These are phyloP conservation scores for Ceratocystis huliohia DNA, from an alignment of 2,329 filamentous ascomycete species.

Conservation along the genomic window DNA sequence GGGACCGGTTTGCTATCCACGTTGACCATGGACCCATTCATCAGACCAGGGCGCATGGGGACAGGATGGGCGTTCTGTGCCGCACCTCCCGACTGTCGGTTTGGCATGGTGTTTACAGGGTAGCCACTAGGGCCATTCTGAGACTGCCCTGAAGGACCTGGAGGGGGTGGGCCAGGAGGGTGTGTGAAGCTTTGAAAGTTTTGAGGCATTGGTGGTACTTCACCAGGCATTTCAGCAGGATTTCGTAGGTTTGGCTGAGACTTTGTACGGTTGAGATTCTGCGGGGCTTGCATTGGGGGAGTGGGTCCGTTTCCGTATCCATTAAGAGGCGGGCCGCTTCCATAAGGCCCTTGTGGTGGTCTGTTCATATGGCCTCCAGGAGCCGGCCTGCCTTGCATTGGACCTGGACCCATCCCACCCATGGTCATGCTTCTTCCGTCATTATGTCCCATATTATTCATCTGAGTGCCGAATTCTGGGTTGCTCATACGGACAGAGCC, in stretches of 20 bases:
- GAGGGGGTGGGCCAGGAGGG: conserved; percentile 6
- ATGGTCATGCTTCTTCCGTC: conserved; percentile 18
- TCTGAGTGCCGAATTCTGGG: conserved; percentile 23
- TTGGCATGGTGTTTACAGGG: conserved; percentile 4
- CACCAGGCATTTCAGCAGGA: conserved; percentile 61
- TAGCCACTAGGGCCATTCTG: conserved; percentile 7
- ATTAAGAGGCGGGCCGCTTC: conserved; percentile 5
- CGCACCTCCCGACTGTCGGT: conserved; percentile 16
- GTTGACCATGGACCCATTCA: conserved; percentile 45
- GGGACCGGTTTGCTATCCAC: conserved; percentile 46
- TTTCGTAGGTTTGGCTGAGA: conserved; percentile 55
- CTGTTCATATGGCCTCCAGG: conserved; percentile 21
- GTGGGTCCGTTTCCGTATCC: conserved; percentile 13
- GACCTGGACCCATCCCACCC: conserved; percentile 7
- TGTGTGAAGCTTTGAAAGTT: conserved; percentile 17
- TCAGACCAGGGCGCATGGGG: conserved; percentile 50
- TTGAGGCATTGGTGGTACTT: conserved; percentile 41
- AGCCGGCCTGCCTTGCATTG: conserved; percentile 10
- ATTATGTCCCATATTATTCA: conserved; percentile 11
- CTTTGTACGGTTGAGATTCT: conserved; percentile 46
- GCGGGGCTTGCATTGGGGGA: conserved; percentile 26
- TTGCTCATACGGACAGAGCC: conserved; percentile 24
- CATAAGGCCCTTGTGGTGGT: not conserved
- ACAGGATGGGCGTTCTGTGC: conserved; percentile 39
- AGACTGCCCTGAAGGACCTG: not conserved